A percentile compares a stretch with the other conserved stretches of the same genome.
Conservation (phyloP, 2,329 filamentous ascomycete genomes). For the Ploettnerulaceae sp. region DNA sequence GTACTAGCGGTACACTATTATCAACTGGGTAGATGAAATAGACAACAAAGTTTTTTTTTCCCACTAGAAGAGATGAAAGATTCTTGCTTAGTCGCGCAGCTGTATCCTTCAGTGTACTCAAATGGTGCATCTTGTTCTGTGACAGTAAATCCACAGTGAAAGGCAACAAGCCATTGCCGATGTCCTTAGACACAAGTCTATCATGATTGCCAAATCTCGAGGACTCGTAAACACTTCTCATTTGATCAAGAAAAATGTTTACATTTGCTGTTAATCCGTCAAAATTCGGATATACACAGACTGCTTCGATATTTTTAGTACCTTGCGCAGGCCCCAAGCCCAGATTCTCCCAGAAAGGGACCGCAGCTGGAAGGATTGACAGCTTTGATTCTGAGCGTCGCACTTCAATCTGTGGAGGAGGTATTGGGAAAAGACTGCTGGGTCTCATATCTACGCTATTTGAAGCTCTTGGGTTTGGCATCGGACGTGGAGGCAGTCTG, state of each 20-base stretch:
- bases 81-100: conserved; percentile 28
- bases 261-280: conserved; percentile 58
- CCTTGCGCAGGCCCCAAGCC: conserved; percentile 68
- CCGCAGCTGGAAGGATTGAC: conserved; percentile 68
- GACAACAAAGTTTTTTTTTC: conserved; percentile 60
- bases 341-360: conserved; percentile 78
- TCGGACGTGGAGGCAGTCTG: conserved; percentile 38
- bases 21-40: conserved; percentile 70
- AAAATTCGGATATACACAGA: conserved; percentile 66
- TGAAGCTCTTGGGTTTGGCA: conserved; percentile 22
- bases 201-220: conserved; percentile 65
- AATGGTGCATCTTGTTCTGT: conserved; percentile 34
- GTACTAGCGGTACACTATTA: conserved; percentile 55
- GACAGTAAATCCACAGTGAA: conserved; percentile 33
- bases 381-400: conserved; percentile 64
- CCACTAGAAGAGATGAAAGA: conserved; percentile 32
- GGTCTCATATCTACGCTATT: conserved; percentile 36
- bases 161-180: conserved; percentile 32
- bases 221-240: conserved; percentile 68
- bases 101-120: conserved; percentile 29
- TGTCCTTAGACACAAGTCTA: conserved; percentile 37
- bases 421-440: conserved; percentile 56
- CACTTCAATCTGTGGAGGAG: conserved; percentile 66
- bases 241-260: conserved; percentile 59
- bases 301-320: conserved; percentile 63